A percentile compares a stretch with the other conserved stretches of the same genome.
phyloP scores from a whole-genome alignment of 331 rosid species.

The Spiraea crenata region DNA sequence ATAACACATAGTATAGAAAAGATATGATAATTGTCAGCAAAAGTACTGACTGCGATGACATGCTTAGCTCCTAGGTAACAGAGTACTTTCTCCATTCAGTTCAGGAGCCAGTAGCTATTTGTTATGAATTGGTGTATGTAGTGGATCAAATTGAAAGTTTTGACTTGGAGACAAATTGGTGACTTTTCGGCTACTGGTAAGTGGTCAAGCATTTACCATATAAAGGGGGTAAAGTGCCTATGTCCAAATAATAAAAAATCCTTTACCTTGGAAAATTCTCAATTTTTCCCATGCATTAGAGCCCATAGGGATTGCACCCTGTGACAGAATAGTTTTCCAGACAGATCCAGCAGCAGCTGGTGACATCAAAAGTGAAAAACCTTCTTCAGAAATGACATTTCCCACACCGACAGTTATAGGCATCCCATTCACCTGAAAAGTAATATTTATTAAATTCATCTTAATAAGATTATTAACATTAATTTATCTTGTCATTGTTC shows the following conservation, averaged over 20 bases:
- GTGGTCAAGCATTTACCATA: not conserved
- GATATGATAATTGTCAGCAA: not conserved
- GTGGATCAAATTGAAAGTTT: not conserved
- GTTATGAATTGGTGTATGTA: not conserved
- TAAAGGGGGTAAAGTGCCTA: slow-evolving; percentile 5
- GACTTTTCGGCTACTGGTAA: not conserved
- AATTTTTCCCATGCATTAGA: slow-evolving; percentile 82
- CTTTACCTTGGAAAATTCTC: slow-evolving; percentile 65
- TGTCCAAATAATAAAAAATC: slow-evolving; percentile 3
- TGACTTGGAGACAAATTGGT: not conserved
- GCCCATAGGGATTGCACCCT: slow-evolving; percentile 83
- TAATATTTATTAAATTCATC: slow-evolving; percentile 15
- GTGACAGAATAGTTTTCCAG: slow-evolving; percentile 73
- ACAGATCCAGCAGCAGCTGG: slow-evolving; percentile 80
- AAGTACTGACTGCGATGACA: not conserved
- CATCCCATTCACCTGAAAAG: slow-evolving; percentile 70
- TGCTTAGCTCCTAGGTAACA: not conserved
- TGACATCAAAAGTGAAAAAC: slow-evolving; percentile 78
- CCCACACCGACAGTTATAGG: slow-evolving; percentile 91
- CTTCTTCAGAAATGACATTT: slow-evolving; percentile 73
- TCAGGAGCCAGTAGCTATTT: not conserved
- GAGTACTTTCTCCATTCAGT: not conserved
- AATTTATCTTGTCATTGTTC: not conserved
- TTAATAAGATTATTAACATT: not conserved
- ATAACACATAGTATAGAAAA: not conserved